Conservation (phyloP, 1,139 yeast genomes). For the Candida sanyaensis region DNA sequence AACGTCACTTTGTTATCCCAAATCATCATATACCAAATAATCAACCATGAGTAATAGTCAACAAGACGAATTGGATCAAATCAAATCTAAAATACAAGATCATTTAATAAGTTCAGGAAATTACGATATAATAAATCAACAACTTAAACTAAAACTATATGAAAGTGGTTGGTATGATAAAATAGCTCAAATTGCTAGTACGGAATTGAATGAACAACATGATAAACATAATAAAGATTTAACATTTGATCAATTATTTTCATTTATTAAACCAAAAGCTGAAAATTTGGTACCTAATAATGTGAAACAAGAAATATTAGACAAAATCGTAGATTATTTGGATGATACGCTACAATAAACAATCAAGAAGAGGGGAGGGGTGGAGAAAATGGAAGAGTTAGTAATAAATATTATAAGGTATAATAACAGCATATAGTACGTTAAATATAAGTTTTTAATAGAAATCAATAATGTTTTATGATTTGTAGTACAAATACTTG, state of each 20-base stretch:
- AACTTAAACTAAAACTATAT: conserved; percentile 62
- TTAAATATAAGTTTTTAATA: background rate
- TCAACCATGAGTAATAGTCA: conserved; percentile 18
- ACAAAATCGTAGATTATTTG: conserved; percentile 60
- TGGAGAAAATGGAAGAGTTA: too few species aligned
- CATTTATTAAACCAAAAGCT: conserved; percentile 64
- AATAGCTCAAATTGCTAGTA: conserved; percentile 57
- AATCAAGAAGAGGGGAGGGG: too few species aligned
- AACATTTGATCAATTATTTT: conserved; percentile 51
- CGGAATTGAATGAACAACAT: conserved; percentile 28
- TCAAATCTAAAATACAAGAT: conserved; percentile 66
- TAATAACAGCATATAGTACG: too few species aligned
- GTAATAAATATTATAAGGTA: too few species aligned
- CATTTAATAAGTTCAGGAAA: conserved; percentile 77
- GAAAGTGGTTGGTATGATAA: conserved; percentile 89
- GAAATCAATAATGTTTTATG: background rate
- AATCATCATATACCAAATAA: background rate
- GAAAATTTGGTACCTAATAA: conserved; percentile 67
- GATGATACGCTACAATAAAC: conserved; percentile 47
- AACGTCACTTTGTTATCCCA: too few species aligned
- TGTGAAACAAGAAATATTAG: conserved; percentile 60
- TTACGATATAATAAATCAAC: conserved; percentile 67
- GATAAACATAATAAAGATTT: conserved; percentile 32
- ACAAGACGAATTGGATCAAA: conserved; percentile 47
- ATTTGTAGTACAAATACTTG: background rate